Evolutionary conservation across 371 early-diverging fungal species (phyloP).

Genomic region (Saksenaea vasiformis): DNA sequence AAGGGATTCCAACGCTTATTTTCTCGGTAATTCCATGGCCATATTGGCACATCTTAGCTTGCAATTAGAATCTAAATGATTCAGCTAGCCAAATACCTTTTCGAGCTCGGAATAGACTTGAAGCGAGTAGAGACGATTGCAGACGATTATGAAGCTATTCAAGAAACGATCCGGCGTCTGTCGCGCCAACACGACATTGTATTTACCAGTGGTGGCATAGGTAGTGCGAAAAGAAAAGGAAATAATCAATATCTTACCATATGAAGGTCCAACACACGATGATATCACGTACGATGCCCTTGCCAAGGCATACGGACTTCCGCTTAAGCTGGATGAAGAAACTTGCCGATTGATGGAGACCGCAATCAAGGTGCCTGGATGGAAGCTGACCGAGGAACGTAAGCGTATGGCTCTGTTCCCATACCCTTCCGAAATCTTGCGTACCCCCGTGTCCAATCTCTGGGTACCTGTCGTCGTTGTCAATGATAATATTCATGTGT

Average conservation of each 20-base stretch:
- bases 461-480: constrained; percentile 76
- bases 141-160: constrained; percentile 58
- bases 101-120: constrained; percentile 62
- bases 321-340: constrained; percentile 50
- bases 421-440: constrained; percentile 40
- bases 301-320: constrained; percentile 59
- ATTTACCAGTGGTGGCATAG: constrained; percentile 77
- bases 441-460: constrained; percentile 38
- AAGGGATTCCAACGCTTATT: constrained; percentile 66
- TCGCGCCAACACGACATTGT: constrained; percentile 59
- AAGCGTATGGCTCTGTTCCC: constrained; percentile 76
- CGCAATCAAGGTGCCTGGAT: constrained; percentile 20
- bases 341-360: constrained; percentile 63
- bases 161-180: constrained; percentile 51
- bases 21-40: constrained; percentile 39
- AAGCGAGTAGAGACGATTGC: constrained; percentile 63
- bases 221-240: constrained; percentile 14
- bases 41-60: background rate
- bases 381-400: constrained; percentile 49
- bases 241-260: background rate
- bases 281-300: constrained; percentile 75
- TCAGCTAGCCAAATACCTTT: constrained; percentile 57
- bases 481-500: constrained; percentile 66
- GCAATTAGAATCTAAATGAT: background rate
- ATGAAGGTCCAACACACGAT: constrained; percentile 64